A percentile compares a stretch with the other conserved stretches of the same genome.
phyloP scores from a whole-genome alignment of 1,284 basidiomycete species.

The Waitea zeae region DNA sequence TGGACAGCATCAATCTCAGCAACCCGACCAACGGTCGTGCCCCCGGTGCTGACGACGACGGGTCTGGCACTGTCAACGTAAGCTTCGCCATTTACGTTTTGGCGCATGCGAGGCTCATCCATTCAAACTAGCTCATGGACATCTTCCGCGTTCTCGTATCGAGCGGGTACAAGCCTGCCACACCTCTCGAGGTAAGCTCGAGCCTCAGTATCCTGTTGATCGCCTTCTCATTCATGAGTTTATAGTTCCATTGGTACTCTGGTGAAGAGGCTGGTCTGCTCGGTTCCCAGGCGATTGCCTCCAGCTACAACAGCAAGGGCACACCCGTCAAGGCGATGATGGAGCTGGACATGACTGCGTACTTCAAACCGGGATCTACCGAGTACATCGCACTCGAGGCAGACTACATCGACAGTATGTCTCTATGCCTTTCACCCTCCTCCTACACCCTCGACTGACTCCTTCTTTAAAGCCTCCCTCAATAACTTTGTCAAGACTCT shows the following conservation, averaged over 20 bases:
- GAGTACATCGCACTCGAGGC: constrained; percentile 46
- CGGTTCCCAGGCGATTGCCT: constrained; percentile 47
- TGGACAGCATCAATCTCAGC: constrained; percentile 40
- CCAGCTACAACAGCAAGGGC: constrained; percentile 29
- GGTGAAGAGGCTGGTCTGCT: constrained; percentile 53
- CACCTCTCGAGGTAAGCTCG: constrained; percentile 49
- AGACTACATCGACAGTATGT: too few relatives aligned
- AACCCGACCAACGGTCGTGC: constrained; percentile 25
- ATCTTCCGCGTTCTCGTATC: constrained; percentile 34
- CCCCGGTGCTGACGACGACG: constrained; percentile 59
- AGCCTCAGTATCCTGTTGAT: too few relatives aligned
- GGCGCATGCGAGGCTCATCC: too few relatives aligned
- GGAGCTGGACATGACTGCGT: constrained; percentile 34
- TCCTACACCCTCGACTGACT: too few relatives aligned
- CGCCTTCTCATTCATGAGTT: too few relatives aligned
- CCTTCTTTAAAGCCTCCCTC: constrained; percentile 30
- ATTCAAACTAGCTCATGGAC: too few relatives aligned
- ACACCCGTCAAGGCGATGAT: constrained; percentile 28
- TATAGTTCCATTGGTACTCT: constrained; percentile 51
- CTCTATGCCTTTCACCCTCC: too few relatives aligned
- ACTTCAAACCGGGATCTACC: constrained; percentile 38
- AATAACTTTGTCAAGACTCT: constrained; percentile 21
- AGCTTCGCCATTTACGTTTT: too few relatives aligned
- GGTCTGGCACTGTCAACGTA: constrained; percentile 48
- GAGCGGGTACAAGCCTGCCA: constrained; percentile 29